Conservation (phyloP, 106 monocot species). For the Cymbidium sinense region DNA sequence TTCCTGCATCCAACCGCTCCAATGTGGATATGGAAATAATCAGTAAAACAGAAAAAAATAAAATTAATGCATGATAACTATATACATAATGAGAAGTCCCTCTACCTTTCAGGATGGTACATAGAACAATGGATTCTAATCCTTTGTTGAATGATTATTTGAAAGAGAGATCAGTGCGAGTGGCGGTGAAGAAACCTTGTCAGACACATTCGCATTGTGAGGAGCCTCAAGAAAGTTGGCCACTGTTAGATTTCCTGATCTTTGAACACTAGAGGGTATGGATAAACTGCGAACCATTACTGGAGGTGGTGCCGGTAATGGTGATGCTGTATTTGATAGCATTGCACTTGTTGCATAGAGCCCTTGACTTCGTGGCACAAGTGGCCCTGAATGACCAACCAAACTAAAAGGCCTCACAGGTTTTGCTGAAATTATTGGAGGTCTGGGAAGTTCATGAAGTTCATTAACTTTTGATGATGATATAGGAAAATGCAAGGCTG, state of each 20-base stretch:
- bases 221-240: slow-evolving; percentile 12
- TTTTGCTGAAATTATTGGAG: slow-evolving; percentile 23
- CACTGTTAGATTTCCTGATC: slow-evolving; percentile 13
- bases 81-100: background rate
- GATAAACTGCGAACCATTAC: slow-evolving; percentile 47
- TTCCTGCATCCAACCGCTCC: background rate
- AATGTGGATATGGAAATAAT: too few species aligned
- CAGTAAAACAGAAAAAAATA: too few species aligned
- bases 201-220: slow-evolving; percentile 12
- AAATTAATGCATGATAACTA: background rate
- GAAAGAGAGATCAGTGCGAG: slow-evolving; percentile 18
- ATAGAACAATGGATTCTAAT: background rate
- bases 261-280: slow-evolving; percentile 53
- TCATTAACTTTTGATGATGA: slow-evolving; percentile 43
- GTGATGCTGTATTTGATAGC: slow-evolving; percentile 24
- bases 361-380: slow-evolving; percentile 27
- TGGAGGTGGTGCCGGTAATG: slow-evolving; percentile 40
- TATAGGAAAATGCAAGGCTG: slow-evolving; percentile 26
- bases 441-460: slow-evolving; percentile 67
- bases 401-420: slow-evolving; percentile 21
- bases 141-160: background rate
- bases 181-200: slow-evolving; percentile 29
- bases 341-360: slow-evolving; percentile 8
- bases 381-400: slow-evolving; percentile 50
- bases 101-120: background rate